Percentiles rank a stretch among this genome's conserved stretches.
Evolutionary conservation across 2,329 filamentous ascomycete species (phyloP).

Genomic region (Fusarium nurragi): DNA sequence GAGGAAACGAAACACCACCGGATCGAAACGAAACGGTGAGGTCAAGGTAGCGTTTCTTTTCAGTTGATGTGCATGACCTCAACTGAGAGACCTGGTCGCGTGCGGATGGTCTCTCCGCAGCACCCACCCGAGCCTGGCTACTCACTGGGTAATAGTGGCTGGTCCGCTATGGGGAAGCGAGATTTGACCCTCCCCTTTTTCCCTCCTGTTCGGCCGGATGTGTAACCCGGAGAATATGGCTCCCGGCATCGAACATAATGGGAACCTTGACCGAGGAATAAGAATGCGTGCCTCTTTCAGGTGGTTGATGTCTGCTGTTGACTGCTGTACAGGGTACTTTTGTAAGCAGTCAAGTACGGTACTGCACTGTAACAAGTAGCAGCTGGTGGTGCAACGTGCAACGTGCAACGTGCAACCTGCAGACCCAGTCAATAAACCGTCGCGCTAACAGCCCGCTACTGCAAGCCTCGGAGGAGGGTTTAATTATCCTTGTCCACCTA

Average conservation of each 20-base stretch:
- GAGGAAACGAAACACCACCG: constrained; percentile 25
- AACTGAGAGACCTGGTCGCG: constrained; percentile 6
- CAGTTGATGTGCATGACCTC: constrained; percentile 12
- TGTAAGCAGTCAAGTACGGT: too few relatives aligned
- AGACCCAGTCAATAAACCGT: constrained; percentile 44
- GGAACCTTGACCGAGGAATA: background rate
- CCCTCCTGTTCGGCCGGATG: too few relatives aligned
- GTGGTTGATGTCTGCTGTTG: too few relatives aligned
- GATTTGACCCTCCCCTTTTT: constrained; percentile 34
- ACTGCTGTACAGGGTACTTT: too few relatives aligned
- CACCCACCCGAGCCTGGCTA: too few relatives aligned
- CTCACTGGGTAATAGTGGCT: constrained; percentile 12
- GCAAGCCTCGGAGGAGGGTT: constrained; percentile 33
- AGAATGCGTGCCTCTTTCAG: background rate
- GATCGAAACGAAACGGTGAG: constrained; percentile 34
- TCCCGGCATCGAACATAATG: constrained; percentile 29
- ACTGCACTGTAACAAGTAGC: too few relatives aligned
- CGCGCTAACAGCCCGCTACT: constrained; percentile 39
- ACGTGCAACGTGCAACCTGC: background rate
- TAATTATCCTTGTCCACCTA: constrained; percentile 28
- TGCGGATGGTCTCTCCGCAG: constrained; percentile 2
- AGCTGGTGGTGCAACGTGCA: too few relatives aligned
- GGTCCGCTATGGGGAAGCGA: constrained; percentile 39
- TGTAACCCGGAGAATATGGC: too few relatives aligned
- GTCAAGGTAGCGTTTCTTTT: constrained; percentile 5